phyloP scores from a whole-genome alignment of 805 yeast species.

The Lachancea kluyveri region DNA sequence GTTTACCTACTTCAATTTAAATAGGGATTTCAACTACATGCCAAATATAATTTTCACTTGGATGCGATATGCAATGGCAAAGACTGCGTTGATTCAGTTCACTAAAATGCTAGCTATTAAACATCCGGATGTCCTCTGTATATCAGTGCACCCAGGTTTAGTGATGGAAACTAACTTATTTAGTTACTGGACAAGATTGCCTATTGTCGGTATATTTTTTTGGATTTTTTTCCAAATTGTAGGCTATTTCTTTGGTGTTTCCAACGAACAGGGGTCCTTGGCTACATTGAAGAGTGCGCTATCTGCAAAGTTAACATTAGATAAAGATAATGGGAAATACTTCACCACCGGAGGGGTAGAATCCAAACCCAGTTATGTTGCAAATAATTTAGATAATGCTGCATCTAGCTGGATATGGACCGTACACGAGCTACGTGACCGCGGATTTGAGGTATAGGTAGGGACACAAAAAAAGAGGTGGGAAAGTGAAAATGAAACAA shows the following conservation, averaged over 20 bases:
- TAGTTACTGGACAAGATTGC: slow-evolving; percentile 70
- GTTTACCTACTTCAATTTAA: slow-evolving; percentile 41
- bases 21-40: slow-evolving; percentile 40
- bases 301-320: slow-evolving; percentile 41
- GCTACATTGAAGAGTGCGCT: slow-evolving; percentile 61
- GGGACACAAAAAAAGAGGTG: not conserved
- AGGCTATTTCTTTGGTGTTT: slow-evolving; percentile 63
- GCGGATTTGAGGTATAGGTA: slow-evolving; percentile 36
- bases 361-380: slow-evolving; percentile 50
- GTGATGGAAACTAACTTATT: slow-evolving; percentile 77
- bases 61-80: slow-evolving; percentile 73
- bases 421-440: slow-evolving; percentile 46
- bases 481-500: too few relatives aligned
- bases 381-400: slow-evolving; percentile 52
- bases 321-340: slow-evolving; percentile 64
- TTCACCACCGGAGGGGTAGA: slow-evolving; percentile 56
- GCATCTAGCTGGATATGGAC: slow-evolving; percentile 81
- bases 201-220: slow-evolving; percentile 68
- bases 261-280: slow-evolving; percentile 63
- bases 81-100: slow-evolving; percentile 72
- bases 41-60: slow-evolving; percentile 72
- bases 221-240: slow-evolving; percentile 68
- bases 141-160: slow-evolving; percentile 77
- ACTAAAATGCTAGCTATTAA: slow-evolving; percentile 56
- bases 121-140: slow-evolving; percentile 57